Conservation (phyloP, 2,329 filamentous ascomycete genomes). For the Claviceps sorghi region DNA sequence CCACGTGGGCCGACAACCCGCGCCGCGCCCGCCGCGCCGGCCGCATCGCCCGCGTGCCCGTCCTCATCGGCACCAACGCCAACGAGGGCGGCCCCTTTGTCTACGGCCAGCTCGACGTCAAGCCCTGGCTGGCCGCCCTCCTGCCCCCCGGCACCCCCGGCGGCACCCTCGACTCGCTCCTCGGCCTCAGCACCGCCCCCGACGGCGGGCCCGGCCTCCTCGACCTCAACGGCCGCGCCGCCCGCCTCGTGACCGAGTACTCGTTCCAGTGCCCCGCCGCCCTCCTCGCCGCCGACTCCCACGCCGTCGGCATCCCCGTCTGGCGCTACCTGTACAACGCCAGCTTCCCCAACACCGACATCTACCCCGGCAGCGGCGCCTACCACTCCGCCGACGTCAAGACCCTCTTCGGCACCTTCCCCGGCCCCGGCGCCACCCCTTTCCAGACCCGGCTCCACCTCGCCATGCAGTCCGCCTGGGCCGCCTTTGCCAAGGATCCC, state of each 20-base stretch:
- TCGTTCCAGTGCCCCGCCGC: constrained; percentile 11
- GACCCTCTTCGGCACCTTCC: constrained; percentile 28
- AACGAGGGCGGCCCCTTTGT: constrained; percentile 10
- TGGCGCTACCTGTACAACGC: constrained; percentile 33
- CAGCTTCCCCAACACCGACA: constrained; percentile 32
- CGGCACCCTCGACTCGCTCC: background rate
- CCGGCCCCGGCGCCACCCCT: constrained; percentile 6
- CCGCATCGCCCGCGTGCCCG: constrained; percentile 12
- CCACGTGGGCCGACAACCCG: constrained; percentile 10
- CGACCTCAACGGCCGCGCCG: constrained; percentile 9
- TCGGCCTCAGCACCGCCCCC: constrained; percentile 5
- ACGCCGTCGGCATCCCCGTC: constrained; percentile 18
- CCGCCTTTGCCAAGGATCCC: constrained; percentile 15
- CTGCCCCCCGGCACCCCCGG: background rate
- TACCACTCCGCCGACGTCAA: constrained; percentile 32
- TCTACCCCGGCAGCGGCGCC: constrained; percentile 18
- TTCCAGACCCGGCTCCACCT: constrained; percentile 10
- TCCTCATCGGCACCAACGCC: constrained; percentile 11
- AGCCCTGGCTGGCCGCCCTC: background rate
- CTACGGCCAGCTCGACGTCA: background rate
- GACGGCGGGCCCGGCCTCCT: constrained; percentile 7
- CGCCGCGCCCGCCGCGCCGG: constrained; percentile 5
- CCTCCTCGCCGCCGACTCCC: constrained; percentile 18
- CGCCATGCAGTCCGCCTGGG: constrained; percentile 16
- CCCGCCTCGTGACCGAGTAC: constrained; percentile 11